These are phyloP conservation scores for Maudiozyma bulderi DNA, from an alignment of 805 yeast genomes.

Conservation along the genomic window DNA sequence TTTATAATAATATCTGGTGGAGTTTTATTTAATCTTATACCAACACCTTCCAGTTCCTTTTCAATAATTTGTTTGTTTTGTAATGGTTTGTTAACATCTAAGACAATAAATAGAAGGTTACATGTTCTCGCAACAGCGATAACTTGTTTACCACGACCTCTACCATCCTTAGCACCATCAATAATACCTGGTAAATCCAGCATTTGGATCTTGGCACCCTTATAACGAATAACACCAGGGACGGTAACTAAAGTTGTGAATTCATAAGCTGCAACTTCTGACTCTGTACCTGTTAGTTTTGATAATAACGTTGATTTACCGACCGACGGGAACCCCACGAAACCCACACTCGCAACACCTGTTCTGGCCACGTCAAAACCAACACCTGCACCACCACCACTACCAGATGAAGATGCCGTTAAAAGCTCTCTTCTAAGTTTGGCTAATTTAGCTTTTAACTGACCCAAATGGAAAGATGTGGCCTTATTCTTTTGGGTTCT, in stretches of 20 bases:
- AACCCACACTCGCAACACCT: constrained; percentile 95
- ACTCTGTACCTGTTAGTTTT: constrained; percentile 88
- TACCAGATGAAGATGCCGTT: constrained; percentile 54
- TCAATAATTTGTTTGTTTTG: constrained; percentile 92
- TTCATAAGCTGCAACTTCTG: constrained; percentile 97
- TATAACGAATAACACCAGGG: constrained; percentile 90
- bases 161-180: constrained; percentile 87
- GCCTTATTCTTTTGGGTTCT: constrained; percentile 96
- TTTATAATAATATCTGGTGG: constrained; percentile 90
- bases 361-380: constrained; percentile 99
- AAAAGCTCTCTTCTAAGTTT: constrained; percentile 87
- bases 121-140: constrained; percentile 99
- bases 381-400: constrained; percentile 87
- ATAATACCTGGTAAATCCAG: constrained; percentile 83
- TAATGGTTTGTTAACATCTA: constrained; percentile 93
- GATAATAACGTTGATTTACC: constrained; percentile 74
- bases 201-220: constrained; percentile 97
- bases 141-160: constrained; percentile 91
- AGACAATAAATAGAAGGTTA: constrained; percentile 80
- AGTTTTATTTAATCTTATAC: constrained; percentile 81
- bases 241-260: constrained; percentile 96
- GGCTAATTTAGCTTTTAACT: constrained; percentile 91
- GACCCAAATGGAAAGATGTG: constrained; percentile 95
- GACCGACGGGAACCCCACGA: constrained; percentile 97
- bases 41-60: constrained; percentile 93